Evolutionary conservation across 257 asterid species (phyloP).

Genomic region (Galeopsis tetrahit): DNA sequence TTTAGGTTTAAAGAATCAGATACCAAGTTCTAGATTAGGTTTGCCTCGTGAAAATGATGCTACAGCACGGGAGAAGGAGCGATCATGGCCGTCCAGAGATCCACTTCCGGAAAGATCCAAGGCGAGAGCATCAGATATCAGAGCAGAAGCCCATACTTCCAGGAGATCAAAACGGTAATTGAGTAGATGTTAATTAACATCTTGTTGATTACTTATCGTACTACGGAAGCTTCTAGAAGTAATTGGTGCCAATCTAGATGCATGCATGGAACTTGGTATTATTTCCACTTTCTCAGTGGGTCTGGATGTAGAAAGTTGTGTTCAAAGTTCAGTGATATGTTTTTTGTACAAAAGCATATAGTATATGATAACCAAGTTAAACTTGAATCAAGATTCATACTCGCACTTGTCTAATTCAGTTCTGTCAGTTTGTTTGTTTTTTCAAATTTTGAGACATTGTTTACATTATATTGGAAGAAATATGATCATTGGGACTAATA

Average conservation of each 20-base stretch:
- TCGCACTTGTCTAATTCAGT: background rate
- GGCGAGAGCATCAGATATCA: conserved; percentile 58
- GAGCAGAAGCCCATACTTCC: conserved; percentile 50
- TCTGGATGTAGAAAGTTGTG: conserved; percentile 27
- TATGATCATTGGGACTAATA: background rate
- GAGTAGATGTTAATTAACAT: conserved; percentile 38
- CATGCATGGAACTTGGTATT: background rate
- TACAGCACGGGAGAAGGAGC: conserved; percentile 56
- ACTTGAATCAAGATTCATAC: background rate
- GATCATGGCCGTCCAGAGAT: conserved; percentile 56
- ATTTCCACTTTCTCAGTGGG: background rate
- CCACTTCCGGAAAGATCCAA: conserved; percentile 52
- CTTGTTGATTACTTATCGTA: conserved; percentile 49
- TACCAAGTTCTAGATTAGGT: conserved; percentile 51
- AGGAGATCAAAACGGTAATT: conserved; percentile 69
- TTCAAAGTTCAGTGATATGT: conserved; percentile 30
- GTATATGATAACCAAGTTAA: background rate
- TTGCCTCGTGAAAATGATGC: conserved; percentile 42
- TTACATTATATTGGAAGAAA: background rate
- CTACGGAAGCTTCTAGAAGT: background rate
- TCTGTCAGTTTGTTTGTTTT: background rate
- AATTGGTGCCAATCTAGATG: too few relatives aligned
- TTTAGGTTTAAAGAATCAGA: conserved; percentile 54
- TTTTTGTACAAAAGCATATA: conserved; percentile 36
- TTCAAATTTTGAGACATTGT: background rate